Evolutionary conservation across 2,329 filamentous ascomycete species (phyloP), one percentile per base, ranked within the genome.

Genomic region (Claviceps digitariae): DNA sequence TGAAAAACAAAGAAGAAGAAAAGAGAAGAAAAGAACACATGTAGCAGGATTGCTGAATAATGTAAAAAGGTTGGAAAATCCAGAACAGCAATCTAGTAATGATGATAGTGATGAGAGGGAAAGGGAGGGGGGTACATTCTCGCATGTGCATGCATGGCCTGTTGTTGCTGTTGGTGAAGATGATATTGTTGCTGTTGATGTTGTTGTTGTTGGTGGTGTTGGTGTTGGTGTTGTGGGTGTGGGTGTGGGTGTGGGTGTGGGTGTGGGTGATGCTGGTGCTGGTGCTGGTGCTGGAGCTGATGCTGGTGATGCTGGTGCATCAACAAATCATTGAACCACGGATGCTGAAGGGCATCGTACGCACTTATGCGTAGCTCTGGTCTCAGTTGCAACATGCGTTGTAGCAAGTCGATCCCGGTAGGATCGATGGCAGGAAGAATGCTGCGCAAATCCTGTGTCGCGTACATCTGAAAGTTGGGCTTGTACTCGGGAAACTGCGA

Each of bases 401-500:
- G 84, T 58, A 98, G 75, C 49, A 98, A 74, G 65, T 95, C 90
- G 62, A 98, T 82, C 9, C 91, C 93, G 12, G 86, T 74, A 20
- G 82, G 82, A 63, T 98, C 93, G 62, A 98, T 89, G 64, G 95
- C 88, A 0, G 89, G 90, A 25, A 98, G 75, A 58, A 97, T 93
- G 55, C 84, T 79, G 21, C 87, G 79, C 52, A 97, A 75, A 61
- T 96, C 90, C 66, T 96, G 90, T 1, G 93, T 95, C 15, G 88
- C 87, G 67, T 93, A 97, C 66, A 95, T 87, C 59, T 93, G 90
- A 72, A 95, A 95, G 56, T 85, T 95, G 48, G 84, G 80, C 75
- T 97, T 96, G 77, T 97, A 98, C 69, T 98, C 93, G n/a, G 91
- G 90, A 62, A 95, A 90, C 64, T 91, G 85, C 21, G 86, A 89